Base-by-base conservation (phyloP, 208 protist genomes). In the Trypanosomatidae sp. region DNA sequence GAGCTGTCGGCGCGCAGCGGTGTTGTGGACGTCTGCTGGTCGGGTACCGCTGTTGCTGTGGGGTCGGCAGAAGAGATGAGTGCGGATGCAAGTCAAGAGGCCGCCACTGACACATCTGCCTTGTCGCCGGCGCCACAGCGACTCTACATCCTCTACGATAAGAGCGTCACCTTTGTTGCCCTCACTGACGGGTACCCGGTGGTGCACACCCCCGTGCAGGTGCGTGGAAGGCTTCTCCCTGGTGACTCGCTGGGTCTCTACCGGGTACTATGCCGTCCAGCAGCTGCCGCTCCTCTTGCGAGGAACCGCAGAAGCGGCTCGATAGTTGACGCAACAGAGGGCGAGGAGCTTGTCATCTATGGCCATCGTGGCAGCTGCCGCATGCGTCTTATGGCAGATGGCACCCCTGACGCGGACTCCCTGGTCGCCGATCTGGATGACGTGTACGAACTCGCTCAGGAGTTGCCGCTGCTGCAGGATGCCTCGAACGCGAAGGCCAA, bases 141-240 rank as follows among this genome's bases (percentile, higher is more conserved):
- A 44, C 60, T 94, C 39, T 90, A 94, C 69, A 4, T 94, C 0
- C 83, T 94, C 8, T 81, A 84, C 39, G 91, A 96, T 67, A 78
- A 91, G 52, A 62, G 55, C 7, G 62, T 96, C 25, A 52, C 90
- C n/a, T 89, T 83, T 33, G 71, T 93, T 3, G 85, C 86, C n/a
- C 71, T 92, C 13, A 72, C 73, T 28, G 71, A 83, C 8, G 89
- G 87, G 44, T 89, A 87, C 59, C 81, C 91, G 4, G 69, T 84
- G 13, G 84, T 95, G 30, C 73, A 69, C 77, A 77, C 77, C 17
- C 53, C 66, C 6, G 52, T 81, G 46, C 71, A 66, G 66, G 77
- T 81, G 49, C 66, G 66, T 4, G 71, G 77, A 0, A 69, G 66
- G 55, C 44, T 30, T 8, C 66, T 81, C 47, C 71, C 62, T 1